Percentiles rank a stretch among this genome's conserved stretches.
These are phyloP conservation scores for Parastagonospora avenae DNA, from an alignment of 2,329 filamentous ascomycete genomes.

Conservation along the genomic window DNA sequence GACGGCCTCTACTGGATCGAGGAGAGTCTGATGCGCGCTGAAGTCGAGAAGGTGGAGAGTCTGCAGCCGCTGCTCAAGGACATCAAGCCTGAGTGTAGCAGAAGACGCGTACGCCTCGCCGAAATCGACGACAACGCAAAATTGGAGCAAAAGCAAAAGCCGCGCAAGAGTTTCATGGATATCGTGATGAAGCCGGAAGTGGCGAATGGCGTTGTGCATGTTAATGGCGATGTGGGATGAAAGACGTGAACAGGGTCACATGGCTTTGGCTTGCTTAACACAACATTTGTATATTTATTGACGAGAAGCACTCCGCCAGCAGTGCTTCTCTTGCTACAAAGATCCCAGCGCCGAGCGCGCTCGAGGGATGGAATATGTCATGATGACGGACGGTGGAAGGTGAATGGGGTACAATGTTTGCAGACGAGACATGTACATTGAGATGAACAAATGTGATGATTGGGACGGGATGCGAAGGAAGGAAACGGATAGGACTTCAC, in stretches of 20 bases:
- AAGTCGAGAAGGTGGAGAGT: conserved; percentile 36
- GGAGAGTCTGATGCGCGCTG: conserved; percentile 30
- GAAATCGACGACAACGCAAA: conserved; percentile 20
- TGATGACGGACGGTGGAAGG: background rate
- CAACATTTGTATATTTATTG: conserved; percentile 10
- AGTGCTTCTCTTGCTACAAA: background rate
- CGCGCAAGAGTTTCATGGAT: conserved; percentile 46
- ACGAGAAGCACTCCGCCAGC: conserved; percentile 6
- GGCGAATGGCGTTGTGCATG: conserved; percentile 19
- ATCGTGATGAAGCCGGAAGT: conserved; percentile 34
- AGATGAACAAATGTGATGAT: conserved; percentile 1
- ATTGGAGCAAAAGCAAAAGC: conserved; percentile 35
- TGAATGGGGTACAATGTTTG: background rate
- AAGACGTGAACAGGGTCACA: background rate
- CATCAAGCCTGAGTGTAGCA: conserved; percentile 33
- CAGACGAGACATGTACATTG: conserved; percentile 2
- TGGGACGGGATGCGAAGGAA: background rate
- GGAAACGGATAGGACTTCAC: background rate
- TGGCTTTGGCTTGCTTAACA: conserved; percentile 1
- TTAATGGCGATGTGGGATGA: conserved; percentile 35
- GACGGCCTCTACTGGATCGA: conserved; percentile 47
- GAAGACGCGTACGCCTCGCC: conserved; percentile 30
- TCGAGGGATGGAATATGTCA: background rate
- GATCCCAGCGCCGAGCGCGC: conserved; percentile 3
- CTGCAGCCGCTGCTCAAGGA: conserved; percentile 36